Evolutionary conservation across 257 asterid species (phyloP).

Genomic region (Asclepias syriaca): DNA sequence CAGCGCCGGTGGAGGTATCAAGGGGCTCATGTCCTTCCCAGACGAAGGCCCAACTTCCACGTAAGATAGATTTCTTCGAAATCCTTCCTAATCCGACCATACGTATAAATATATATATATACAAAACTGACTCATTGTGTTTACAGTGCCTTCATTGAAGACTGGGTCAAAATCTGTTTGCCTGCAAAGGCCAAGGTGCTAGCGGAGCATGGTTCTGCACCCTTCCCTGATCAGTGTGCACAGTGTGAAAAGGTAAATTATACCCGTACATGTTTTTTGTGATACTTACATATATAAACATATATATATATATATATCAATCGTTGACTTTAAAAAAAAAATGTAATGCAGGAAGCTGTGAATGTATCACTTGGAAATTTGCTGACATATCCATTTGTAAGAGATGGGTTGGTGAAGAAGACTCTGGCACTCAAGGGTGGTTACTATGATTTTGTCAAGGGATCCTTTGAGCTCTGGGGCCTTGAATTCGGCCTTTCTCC

Average conservation of each 20-base stretch:
- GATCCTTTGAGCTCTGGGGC: constrained; percentile 91
- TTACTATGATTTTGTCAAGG: constrained; percentile 72
- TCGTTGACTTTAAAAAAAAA: not conserved
- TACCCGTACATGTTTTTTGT: too few species aligned
- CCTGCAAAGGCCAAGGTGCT: constrained; percentile 77
- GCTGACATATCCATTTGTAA: constrained; percentile 78
- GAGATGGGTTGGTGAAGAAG: constrained; percentile 81
- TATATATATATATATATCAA: too few species aligned
- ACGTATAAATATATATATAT: too few species aligned
- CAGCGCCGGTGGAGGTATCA: constrained; percentile 95
- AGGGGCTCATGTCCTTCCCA: constrained; percentile 88
- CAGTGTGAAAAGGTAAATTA: constrained; percentile 58
- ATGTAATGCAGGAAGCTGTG: constrained; percentile 71
- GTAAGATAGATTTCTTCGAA: constrained; percentile 27
- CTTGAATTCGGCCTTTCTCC: constrained; percentile 75
- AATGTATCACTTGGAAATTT: constrained; percentile 87
- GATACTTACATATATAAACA: too few species aligned
- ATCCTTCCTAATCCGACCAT: not conserved
- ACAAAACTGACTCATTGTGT: not conserved
- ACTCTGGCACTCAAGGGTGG: constrained; percentile 90
- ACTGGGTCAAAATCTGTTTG: constrained; percentile 77
- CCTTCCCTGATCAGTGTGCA: constrained; percentile 50
- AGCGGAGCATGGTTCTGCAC: constrained; percentile 21
- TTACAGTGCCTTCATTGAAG: constrained; percentile 84
- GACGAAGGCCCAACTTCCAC: constrained; percentile 63